Percentiles rank a stretch among this genome's conserved stretches.
Evolutionary conservation across 2,329 filamentous ascomycete species (phyloP).

Genomic region (Phoma sp.): DNA sequence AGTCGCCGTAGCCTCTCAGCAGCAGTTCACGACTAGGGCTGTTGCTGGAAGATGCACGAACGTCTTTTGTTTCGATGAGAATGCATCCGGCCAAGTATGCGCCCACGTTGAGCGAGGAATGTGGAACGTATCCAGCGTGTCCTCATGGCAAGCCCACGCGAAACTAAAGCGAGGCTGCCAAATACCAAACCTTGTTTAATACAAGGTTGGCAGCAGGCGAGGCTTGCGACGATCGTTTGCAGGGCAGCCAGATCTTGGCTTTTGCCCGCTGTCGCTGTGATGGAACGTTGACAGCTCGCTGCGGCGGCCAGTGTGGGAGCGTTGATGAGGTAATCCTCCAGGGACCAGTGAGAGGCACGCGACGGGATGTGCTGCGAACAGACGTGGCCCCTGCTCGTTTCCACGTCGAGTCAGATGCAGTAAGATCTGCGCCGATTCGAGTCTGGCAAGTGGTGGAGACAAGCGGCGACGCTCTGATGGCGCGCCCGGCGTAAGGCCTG

Average conservation of each 20-base stretch:
- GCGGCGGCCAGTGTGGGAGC: slow-evolving; percentile 33
- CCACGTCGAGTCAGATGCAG: slow-evolving; percentile 44
- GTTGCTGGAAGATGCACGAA: slow-evolving; percentile 4
- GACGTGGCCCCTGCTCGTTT: slow-evolving; percentile 33
- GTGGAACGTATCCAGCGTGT: slow-evolving; percentile 1
- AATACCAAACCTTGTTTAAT: slow-evolving; percentile 16
- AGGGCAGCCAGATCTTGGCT: slow-evolving; percentile 29
- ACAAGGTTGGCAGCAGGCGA: slow-evolving; percentile 13
- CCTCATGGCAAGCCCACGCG: slow-evolving; percentile 15
- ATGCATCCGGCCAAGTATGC: slow-evolving; percentile 16
- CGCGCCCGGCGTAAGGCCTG: slow-evolving; percentile 29
- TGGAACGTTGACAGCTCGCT: slow-evolving; percentile 41
- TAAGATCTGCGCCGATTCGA: slow-evolving; percentile 36
- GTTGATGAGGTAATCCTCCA: slow-evolving; percentile 33
- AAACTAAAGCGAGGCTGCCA: slow-evolving; percentile 21
- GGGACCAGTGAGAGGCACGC: slow-evolving; percentile 19
- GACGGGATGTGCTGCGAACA: slow-evolving; percentile 35
- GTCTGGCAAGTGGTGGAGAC: slow-evolving; percentile 34
- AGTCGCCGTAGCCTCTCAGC: neutral
- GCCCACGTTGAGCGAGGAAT: slow-evolving; percentile 14
- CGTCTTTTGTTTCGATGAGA: slow-evolving; percentile 7
- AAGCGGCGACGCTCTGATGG: slow-evolving; percentile 19
- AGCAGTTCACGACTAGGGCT: neutral
- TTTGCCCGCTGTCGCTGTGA: slow-evolving; percentile 26
- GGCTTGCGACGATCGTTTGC: slow-evolving; percentile 27